These are phyloP conservation scores for Ustilago lituana DNA, from an alignment of 1,284 basidiomycete genomes.

Conservation along the genomic window DNA sequence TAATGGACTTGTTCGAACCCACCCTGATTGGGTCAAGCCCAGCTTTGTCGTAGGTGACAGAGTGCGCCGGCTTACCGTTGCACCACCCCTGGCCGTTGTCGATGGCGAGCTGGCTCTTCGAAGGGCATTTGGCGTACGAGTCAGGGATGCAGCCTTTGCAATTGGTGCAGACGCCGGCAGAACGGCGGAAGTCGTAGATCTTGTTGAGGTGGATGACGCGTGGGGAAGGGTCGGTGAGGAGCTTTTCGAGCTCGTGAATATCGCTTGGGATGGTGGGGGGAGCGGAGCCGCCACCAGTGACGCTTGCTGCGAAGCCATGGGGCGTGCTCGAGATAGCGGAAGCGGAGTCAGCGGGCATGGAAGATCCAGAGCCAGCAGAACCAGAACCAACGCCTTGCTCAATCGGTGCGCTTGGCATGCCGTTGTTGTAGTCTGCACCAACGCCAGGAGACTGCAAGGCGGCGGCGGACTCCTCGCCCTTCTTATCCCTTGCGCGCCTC, in stretches of 20 bases:
- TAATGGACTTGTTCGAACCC: conserved; percentile 21
- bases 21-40: conserved; percentile 19
- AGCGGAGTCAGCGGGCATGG: not conserved
- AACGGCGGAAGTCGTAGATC: conserved; percentile 66
- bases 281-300: conserved; percentile 68
- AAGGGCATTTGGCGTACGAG: conserved; percentile 59
- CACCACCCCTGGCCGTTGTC: conserved; percentile 66
- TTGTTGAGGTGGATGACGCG: conserved; percentile 67
- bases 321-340: conserved; percentile 18
- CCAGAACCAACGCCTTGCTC: conserved; percentile 1
- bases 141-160: conserved; percentile 54
- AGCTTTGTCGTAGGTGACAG: conserved; percentile 56
- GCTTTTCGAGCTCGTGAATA: conserved; percentile 62
- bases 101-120: conserved; percentile 66
- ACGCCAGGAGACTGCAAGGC: too few relatives aligned
- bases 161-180: conserved; percentile 51
- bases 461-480: too few relatives aligned
- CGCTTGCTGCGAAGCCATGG: conserved; percentile 62
- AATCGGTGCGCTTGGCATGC: conserved; percentile 13
- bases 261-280: conserved; percentile 64
- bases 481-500: not conserved
- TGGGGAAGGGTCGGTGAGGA: conserved; percentile 64
- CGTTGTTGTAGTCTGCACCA: conserved; percentile 5
- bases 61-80: conserved; percentile 25
- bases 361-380: not conserved